Evolutionary conservation across 1,284 basidiomycete genomes (phyloP), one percentile per base, ranked within the genome.

Genomic region (Bjerkandera adusta): DNA sequence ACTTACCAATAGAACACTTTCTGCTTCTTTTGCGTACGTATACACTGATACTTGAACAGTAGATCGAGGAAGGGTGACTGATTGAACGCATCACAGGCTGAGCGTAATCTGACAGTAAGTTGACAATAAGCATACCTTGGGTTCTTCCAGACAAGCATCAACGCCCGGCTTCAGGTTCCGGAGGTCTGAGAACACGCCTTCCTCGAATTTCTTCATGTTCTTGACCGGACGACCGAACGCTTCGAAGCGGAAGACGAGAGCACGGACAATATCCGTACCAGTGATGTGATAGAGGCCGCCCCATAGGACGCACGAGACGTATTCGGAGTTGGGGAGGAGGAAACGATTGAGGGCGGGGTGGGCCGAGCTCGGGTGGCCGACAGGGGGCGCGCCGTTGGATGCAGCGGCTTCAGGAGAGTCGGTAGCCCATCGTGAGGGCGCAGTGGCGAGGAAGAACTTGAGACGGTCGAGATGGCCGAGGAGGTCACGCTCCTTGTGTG

Each of bases 1-100:
- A 71, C 82, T 43, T 58, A 89, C 92, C 92, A 96, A 66, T 90
- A 94, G 62, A 95, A 96, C 18, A 90, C 89, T 63, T 93, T 92
- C 70, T 94, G 92, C 71, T 95, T 95, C 76, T 96, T 97, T 65
- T 96, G 92, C 1, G 93, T 96, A 34, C 92, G 82, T 53, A 97
- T 95, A 65, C 92, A 94, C 60, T 93, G 91, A 59, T 91, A 92
- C 66, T 93, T 92, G 81, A 95, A 96, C 12, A 97, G 71, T 26
- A 94, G 75, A 60, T 96, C 92, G 13, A 97, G 74, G 75, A 93
- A 87, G n/a, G 85, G 85, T n/a, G 86, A 89, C 89, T 92, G 59
- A 11, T 40, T 26, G 33, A 35, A 30, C 27, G 26, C 29, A 34
- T 15, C 25, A 46, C 35, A n/a, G n/a, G 27, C n/a, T 30, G 27